A percentile compares a stretch with the other conserved stretches of the same genome.
phyloP scores from a whole-genome alignment of 805 yeast genomes.

The Ogataea sp. region DNA sequence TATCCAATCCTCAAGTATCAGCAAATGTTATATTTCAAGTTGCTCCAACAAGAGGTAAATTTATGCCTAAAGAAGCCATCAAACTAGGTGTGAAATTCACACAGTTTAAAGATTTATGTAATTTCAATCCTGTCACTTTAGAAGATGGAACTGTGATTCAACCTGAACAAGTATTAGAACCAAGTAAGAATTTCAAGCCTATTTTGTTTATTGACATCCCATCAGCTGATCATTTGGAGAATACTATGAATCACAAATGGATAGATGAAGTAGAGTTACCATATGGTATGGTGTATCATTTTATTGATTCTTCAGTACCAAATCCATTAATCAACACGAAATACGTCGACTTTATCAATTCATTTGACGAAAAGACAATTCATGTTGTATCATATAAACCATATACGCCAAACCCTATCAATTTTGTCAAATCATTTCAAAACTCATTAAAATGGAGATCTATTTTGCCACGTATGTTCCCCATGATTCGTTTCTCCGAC shows the following conservation, averaged over 20 bases:
- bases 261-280: slow-evolving; percentile 21
- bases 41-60: slow-evolving; percentile 67
- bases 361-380: slow-evolving; percentile 41
- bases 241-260: slow-evolving; percentile 20
- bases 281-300: slow-evolving; percentile 60
- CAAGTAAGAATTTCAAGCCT: slow-evolving; percentile 48
- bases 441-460: slow-evolving; percentile 50
- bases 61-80: slow-evolving; percentile 56
- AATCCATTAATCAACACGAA: slow-evolving; percentile 33
- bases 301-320: slow-evolving; percentile 47
- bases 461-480: slow-evolving; percentile 36
- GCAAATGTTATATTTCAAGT: slow-evolving; percentile 65
- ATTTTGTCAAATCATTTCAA: slow-evolving; percentile 47
- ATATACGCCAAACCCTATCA: slow-evolving; percentile 52
- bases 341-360: slow-evolving; percentile 42
- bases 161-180: slow-evolving; percentile 69
- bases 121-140: slow-evolving; percentile 49
- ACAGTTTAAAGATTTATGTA: slow-evolving; percentile 48
- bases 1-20: slow-evolving; percentile 29
- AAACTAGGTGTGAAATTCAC: slow-evolving; percentile 62
- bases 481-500: slow-evolving; percentile 29
- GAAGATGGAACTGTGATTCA: slow-evolving; percentile 49
- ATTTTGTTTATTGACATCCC: slow-evolving; percentile 74
- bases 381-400: slow-evolving; percentile 72
- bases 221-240: slow-evolving; percentile 31